Evolutionary conservation across 352 stramenopile species (phyloP), one percentile per base, ranked within the genome.

Genomic region (Blastocystis sp.): DNA sequence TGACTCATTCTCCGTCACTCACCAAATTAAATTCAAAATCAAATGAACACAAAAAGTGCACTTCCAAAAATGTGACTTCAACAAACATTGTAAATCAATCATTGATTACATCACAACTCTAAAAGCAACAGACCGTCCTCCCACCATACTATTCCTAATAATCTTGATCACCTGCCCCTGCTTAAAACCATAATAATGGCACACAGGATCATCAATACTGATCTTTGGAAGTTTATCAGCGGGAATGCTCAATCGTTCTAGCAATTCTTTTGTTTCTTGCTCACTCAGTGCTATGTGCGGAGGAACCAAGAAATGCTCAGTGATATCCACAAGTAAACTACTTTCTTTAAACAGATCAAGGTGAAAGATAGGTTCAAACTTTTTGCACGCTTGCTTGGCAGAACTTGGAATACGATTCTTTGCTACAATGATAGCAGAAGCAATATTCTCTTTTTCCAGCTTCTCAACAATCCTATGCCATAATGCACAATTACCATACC

Each of bases 291-390:
- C 26, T 75, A 90, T 89, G 50, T 90, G 87, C 37, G 90, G 63
- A 41, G 87, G 87, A 13, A 90, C 87, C 9, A 90, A 47, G 63
- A 90, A 87, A 53, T 90, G 87, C 43, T 90, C 87, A 41, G 87
- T 90, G 41, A 90, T 90, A 45, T 90, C 87, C 43, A 90, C 87
- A 24, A 90, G 64, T 30, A 90, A 54, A 39, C 90, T 79, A 39
- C 30, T 90, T 30, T 90, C 87, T 3, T 37, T 70, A 34, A 90
- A 90, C 39, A 90, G 50, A 24, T 90, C 87, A 4, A 90, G 37
- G 34, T 90, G 76, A 54, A 90, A 90, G 8, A 89, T 37, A 30
- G 78, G 78, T 37, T 89, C 78, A 34, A 89, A 89, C 34, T 56
- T 50, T 53, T 79, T 79, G 18, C 37, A 64, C 26, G 78, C 78